These are phyloP conservation scores for Leccinum arenicola DNA, from an alignment of 768 basidiomycete genomes.

Conservation along the genomic window DNA sequence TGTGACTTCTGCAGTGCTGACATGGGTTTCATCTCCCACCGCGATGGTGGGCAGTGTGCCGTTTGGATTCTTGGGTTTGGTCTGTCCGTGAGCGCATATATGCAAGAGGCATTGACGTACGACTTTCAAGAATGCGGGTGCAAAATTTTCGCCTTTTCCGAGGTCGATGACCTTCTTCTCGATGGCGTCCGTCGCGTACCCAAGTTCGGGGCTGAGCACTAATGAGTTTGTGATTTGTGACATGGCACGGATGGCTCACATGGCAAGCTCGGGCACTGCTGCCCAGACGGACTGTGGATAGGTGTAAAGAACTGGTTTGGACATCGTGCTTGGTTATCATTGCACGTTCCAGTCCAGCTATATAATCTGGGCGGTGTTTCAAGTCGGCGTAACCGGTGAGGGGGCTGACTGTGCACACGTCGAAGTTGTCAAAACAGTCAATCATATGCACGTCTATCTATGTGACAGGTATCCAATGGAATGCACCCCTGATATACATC, in stretches of 20 bases:
- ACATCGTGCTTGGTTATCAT: conserved; percentile 3
- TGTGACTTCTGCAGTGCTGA: conserved; percentile 40
- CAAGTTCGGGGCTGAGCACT: conserved; percentile 40
- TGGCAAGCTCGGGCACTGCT: conserved; percentile 39
- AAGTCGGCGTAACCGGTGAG: not conserved
- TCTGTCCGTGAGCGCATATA: not conserved
- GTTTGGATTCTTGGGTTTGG: conserved; percentile 37
- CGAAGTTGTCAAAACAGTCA: conserved; percentile 1
- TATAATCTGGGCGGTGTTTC: not conserved
- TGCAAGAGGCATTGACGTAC: conserved; percentile 20
- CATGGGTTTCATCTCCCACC: conserved; percentile 35
- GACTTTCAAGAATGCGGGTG: conserved; percentile 42
- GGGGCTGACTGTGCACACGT: not conserved
- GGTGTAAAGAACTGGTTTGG: conserved; percentile 34
- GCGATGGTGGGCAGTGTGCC: conserved; percentile 44
- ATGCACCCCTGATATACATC: not conserved
- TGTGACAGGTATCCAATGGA: conserved; percentile 3
- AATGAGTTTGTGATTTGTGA: too few species aligned
- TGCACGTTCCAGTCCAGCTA: not conserved
- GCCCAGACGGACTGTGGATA: conserved; percentile 41
- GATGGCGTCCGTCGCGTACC: conserved; percentile 36
- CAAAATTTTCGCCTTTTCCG: conserved; percentile 46
- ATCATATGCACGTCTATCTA: conserved; percentile 7
- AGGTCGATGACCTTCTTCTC: conserved; percentile 40
- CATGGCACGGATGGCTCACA: conserved; percentile 27